Evolutionary conservation across 192 early-diverging fungal species (phyloP), one percentile per base, ranked within the genome.

Genomic region (Allomyces macrogynus): DNA sequence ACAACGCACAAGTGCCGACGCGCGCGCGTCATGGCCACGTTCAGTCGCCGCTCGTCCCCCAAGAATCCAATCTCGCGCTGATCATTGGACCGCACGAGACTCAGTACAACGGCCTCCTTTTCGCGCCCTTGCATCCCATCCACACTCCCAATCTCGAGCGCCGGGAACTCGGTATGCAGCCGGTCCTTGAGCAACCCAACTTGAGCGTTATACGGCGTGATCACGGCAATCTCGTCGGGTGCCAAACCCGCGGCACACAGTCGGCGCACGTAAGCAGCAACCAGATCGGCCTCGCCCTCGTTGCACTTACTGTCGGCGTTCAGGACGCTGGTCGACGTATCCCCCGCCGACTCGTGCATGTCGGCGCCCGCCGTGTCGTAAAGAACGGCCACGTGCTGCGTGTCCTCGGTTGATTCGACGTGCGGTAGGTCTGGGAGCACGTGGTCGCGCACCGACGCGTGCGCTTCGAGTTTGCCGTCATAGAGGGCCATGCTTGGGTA

Each of bases 71-170:
- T 81, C 62, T 91, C 82, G 5, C 80, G 79, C 18, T 75, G 72
- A 18, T 75, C 78, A 69, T 96, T 95, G 24, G 86, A 86, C 23
- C 92, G 73, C 16, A 95, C 91, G 9, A 93, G 73, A 1, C 84
- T 81, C 24, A 95, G 61, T 10, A 96, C 74, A 25, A 93, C 81
- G 0, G 86, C 89, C 68, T 93, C 88, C 67, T 90, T 90, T 69
- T 96, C 93, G 42, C 89, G 82, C 7, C 93, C 93, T 71, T 94
- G 91, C 67, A 92, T 89, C 1, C 91, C 89, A 69, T 94, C 91
- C 4, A 94, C 89, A 5, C 86, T 83, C 1, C 87, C 89, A 24
- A 92, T 83, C 70, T 92, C 90, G 63, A 90, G 69, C 5, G 69
- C 76, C 1, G 82, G 84, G 64, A 78, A 80, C 63, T 66, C 67